Base-by-base conservation (phyloP, 2,329 filamentous ascomycete genomes). In the Fusarium torreyae region DNA sequence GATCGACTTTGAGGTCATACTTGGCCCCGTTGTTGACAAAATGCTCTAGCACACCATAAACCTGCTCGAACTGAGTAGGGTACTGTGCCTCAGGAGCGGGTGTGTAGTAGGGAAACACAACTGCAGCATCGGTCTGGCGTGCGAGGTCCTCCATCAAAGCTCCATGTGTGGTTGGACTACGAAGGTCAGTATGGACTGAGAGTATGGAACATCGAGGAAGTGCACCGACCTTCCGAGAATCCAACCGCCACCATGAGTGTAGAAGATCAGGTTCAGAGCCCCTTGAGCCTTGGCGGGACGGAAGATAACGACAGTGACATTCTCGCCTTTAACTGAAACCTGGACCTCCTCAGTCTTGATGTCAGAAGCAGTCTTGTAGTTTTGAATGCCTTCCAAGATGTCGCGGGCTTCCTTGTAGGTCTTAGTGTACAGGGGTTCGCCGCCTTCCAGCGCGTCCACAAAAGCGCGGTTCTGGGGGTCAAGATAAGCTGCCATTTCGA, bases 81-180 rank as follows among this genome's bases (percentile, higher is more conserved):
- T 64, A 68, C 7, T 68, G 65, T 5, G 65, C 65, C 22, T 68
- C 65, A 0, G 65, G 65, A 5, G 65, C 65, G 6, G 65, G 65
- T 2, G 65, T 68, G 1, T 60, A 68, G 11, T 68, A 68, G 2
- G 65, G 65, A 7, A 68, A 68, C 0, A 68, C 49, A 10, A 68
- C 53, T 2, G 65, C 64, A 4, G 65, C 59, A 7, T 64, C 53
- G 6, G 64, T 68, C 11, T 68, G 65, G 9, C 65, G 65, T 0
- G 22, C 64, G 6, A 68, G 24, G 13, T 68, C 64, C 5, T 68
- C 52, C 64, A 68, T 68, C 26, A 68, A 55, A 6, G 65, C 45
- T 0, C 65, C 65, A 13, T 68, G 64, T 2, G 18, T 38, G 2
- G 58, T 52, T 0, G 65, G 64, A 9, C 65, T 68, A 26, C 5